phyloP scores from a whole-genome alignment of 495 filamentous ascomycete genomes.

The Penicillium malachiteum region DNA sequence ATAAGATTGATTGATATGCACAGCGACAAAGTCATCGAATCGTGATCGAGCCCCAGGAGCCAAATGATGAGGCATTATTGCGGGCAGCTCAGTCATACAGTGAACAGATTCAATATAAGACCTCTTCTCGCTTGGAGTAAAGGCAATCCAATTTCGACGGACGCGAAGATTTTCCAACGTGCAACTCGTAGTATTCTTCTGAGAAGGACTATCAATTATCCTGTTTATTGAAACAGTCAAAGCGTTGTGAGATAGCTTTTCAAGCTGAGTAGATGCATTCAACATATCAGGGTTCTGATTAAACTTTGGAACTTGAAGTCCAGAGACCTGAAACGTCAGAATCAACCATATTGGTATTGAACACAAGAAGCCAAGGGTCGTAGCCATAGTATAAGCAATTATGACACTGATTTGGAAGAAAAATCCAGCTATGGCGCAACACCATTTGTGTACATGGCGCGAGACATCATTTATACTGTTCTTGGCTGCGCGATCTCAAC shows the following conservation, averaged over 20 bases:
- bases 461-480: neutral
- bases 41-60: constrained; percentile 52
- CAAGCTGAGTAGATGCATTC: neutral
- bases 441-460: neutral
- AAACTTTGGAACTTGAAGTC: neutral
- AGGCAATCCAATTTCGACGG: constrained; percentile 44
- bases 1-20: constrained; percentile 61
- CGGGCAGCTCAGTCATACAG: constrained; percentile 54
- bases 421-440: neutral
- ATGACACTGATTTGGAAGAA: neutral
- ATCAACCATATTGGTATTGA: neutral
- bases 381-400: neutral
- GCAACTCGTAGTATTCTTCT: constrained; percentile 36
- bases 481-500: neutral
- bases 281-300: neutral
- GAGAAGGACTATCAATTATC: constrained; percentile 3
- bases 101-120: constrained; percentile 61
- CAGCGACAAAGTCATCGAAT: constrained; percentile 69
- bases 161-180: constrained; percentile 48
- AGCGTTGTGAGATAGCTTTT: neutral
- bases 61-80: constrained; percentile 36
- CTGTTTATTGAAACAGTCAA: neutral
- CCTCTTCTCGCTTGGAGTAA: constrained; percentile 41
- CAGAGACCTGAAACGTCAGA: neutral
- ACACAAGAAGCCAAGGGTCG: neutral